Base-by-base conservation (phyloP, 169 alveolate species). In the Theileria orientalis region DNA sequence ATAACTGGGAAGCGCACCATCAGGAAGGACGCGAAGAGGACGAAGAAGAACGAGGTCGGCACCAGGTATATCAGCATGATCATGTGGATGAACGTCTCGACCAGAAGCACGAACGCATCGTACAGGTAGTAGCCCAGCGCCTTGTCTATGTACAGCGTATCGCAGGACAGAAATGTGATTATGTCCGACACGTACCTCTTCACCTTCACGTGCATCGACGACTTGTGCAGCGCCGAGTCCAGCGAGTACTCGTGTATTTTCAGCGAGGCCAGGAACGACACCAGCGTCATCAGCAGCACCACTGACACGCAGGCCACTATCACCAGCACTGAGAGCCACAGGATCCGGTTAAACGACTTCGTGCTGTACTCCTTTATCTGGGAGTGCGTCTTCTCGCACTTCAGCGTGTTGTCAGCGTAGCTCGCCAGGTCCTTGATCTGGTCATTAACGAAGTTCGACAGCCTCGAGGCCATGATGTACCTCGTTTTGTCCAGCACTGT, bases 71-170 rank as follows among this genome's bases (percentile, higher is more conserved):
- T 56, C 52, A 76, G 23, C 42, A 75, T 76, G 25, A 76, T 42
- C 56, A 69, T 40, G 51, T 69, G 77, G 25, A 60, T 44, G 21
- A 66, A 35, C 3, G 72, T 57, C 23, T 23, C 72, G 41, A 68
- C 61, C 8, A 76, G 59, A 11, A 71, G 1, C 3, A 60, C 40
- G 42, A 69, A 27, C 11, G 73, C 30, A 32, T 56, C 79, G 41
- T 44, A 54, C n/a, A 69, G 41, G 57, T 54, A 69, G 29, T 71
- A 60, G 16, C 80, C 79, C 19, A 69, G 33, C 25, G 44, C 44
- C 16, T 67, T 67, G 64, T 76, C 85, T 25, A 76, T 69, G 68
- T 60, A 76, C 23, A 54, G 61, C n/a, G 69, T 69, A 76, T 76
- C 85, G 8, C 72, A 68, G 16, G 73, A 44, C 46, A 76, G 52